Evolutionary conservation across 2,329 filamentous ascomycete genomes (phyloP).

Genomic region (Metarhizium brunneum): DNA sequence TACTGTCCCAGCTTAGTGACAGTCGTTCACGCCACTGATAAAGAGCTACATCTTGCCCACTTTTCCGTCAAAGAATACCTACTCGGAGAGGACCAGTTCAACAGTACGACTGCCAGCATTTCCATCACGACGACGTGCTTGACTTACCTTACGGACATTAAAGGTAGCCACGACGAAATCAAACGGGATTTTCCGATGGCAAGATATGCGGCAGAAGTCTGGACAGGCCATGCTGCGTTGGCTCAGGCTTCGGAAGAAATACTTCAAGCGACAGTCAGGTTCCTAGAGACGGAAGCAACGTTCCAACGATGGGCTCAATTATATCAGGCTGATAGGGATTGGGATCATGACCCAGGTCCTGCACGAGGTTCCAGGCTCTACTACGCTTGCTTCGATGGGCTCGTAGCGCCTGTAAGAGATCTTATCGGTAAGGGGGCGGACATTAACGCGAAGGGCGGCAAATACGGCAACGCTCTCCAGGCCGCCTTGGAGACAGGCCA

Average conservation of each 20-base stretch:
- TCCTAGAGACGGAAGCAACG: conserved; percentile 7
- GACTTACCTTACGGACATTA: conserved; percentile 11
- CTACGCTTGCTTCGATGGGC: conserved; percentile 8
- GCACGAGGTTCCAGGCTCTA: conserved; percentile 7
- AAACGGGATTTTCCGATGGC: conserved; percentile 11
- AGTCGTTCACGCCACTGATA: background rate
- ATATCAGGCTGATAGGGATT: conserved; percentile 1
- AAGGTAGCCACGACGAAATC: conserved; percentile 1
- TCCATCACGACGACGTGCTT: conserved; percentile 13
- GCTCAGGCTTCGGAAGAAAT: conserved; percentile 5
- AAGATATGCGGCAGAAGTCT: conserved; percentile 11
- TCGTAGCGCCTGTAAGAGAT: conserved; percentile 2
- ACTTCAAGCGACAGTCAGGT: conserved; percentile 3
- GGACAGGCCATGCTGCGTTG: conserved; percentile 7
- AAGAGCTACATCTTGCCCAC: conserved; percentile 15
- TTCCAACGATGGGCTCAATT: conserved; percentile 9
- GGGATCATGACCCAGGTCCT: conserved; percentile 2
- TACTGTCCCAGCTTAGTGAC: conserved; percentile 12
- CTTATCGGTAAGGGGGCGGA: conserved; percentile 3
- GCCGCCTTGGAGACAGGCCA: background rate
- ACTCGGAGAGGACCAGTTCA: conserved; percentile 2
- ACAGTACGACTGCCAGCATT: conserved; percentile 5
- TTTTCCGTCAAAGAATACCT: conserved; percentile 18
- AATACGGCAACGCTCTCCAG: background rate
- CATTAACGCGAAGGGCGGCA: background rate